Conservation (phyloP, 768 basidiomycete species). For the Cantharellus cinnabarinus region DNA sequence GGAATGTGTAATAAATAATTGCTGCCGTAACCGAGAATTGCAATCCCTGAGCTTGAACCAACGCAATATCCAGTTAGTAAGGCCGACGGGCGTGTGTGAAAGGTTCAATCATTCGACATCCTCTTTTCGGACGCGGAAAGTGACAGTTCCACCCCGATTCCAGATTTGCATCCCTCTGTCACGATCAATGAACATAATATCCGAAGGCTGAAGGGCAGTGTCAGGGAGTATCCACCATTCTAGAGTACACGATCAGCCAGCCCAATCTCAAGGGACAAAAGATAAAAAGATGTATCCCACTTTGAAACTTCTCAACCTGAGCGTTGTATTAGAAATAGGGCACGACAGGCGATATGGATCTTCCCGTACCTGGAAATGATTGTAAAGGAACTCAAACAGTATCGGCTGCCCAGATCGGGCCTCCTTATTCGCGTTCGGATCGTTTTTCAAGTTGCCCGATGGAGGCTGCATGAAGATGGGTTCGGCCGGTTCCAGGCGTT, state of each 20-base stretch:
- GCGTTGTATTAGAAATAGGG: neutral
- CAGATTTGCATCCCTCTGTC: neutral
- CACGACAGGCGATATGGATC: neutral
- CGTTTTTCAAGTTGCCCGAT: neutral
- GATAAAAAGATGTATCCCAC: neutral
- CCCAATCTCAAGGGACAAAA: neutral
- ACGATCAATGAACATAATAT: neutral
- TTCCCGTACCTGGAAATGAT: neutral
- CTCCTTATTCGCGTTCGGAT: neutral
- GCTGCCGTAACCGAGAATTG: no score
- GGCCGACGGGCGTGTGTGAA: no score
- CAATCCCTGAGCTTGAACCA: no score
- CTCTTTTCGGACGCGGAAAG: neutral
- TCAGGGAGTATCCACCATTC: constrained; percentile 1
- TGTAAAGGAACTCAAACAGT: neutral
- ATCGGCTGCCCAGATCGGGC: neutral
- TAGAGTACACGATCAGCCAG: neutral
- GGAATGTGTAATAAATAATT: no score
- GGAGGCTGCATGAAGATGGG: neutral
- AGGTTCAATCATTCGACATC: no score
- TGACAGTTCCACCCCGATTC: neutral
- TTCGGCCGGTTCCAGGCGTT: neutral
- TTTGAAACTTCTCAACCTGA: neutral
- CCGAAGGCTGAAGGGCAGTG: neutral
- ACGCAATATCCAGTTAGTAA: no score